phyloP scores from a whole-genome alignment of 2,329 filamentous ascomycete species.

The Hypocrella siamensis region DNA sequence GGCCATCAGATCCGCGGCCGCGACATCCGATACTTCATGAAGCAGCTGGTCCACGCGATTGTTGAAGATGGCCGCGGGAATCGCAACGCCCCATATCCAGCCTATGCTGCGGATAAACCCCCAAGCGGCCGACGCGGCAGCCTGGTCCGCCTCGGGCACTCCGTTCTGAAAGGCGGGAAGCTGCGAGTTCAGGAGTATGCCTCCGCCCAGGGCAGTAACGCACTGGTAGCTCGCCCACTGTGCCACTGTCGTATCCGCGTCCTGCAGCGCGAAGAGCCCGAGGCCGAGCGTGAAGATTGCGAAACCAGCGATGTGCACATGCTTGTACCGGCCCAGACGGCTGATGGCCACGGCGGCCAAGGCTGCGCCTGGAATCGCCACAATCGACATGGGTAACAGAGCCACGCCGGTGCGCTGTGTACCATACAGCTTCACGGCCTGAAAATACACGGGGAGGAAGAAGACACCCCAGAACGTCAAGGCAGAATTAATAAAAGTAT shows the following conservation, averaged over 20 bases:
- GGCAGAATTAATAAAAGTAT: no score
- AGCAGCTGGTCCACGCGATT: not conserved
- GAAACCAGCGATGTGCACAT: not conserved
- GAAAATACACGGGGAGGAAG: no score
- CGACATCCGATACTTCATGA: not conserved
- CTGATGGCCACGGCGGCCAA: no score
- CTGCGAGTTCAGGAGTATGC: not conserved
- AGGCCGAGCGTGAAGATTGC: not conserved
- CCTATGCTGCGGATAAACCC: conserved; percentile 1
- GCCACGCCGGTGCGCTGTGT: no score
- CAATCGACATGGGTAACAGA: no score
- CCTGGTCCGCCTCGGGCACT: not conserved
- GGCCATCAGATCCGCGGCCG: not conserved
- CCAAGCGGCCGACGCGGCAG: not conserved
- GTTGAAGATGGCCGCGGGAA: conserved; percentile 1
- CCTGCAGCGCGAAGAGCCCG: not conserved
- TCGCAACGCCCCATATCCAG: conserved; percentile 1
- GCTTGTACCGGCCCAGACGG: no score
- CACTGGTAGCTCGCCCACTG: not conserved
- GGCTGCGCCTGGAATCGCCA: no score
- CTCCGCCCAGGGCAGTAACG: not conserved
- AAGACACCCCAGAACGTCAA: no score
- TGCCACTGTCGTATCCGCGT: not conserved
- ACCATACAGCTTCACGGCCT: no score
- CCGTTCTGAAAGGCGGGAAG: not conserved